Base-by-base conservation (phyloP, 164 flowering plant genomes). In the Nelumbo lutea region DNA sequence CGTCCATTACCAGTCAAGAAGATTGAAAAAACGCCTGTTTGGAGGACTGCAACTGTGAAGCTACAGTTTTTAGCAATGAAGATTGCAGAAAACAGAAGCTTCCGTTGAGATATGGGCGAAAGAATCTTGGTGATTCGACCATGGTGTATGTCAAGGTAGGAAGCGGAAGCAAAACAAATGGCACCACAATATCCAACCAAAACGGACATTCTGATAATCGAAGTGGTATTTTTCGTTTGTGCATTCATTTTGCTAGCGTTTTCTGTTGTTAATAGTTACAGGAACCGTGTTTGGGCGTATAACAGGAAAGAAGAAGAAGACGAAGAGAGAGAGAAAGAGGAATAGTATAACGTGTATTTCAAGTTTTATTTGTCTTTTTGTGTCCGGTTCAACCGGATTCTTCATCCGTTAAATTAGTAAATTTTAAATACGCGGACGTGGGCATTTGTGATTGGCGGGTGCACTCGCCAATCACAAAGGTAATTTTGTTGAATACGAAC, bases 231-330 rank as follows among this genome's bases (percentile, higher is more conserved):
- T 42, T 13, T 59, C 40, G 46, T 48, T 15, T 9, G 48, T n/a
- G 57, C 68, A n/a, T 39, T 71, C 2, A 42, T 57, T 4, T 48
- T 65, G 55, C 8, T 71, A 48, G 63, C 41, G 13, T 27, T 64
- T 45, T 64, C 64, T 48, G 50, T 68, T 63, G 11, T 65, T 65
- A 68, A 46, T 39, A 2, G 53, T 11, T 67, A 67, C 47, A 61
- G 55, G 45, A 5, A 47, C 13, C 56, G 5, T 11, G 57, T 42
- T 50, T 11, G 40, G 41, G 40, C 42, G 9, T 66, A 66, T 9
- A 42, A 8, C 1, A 59, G 50, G 55, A 45, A 66, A 42, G 14
- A 44, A 5, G 65, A 58, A 13, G 44, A 60, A 8, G 14, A 3
- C 5, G 13, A 10, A n/a, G n/a, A n/a, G n/a, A n/a, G n/a, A n/a